Base-by-base conservation (phyloP, 495 filamentous ascomycete species). In the Penicillium coprophilum region DNA sequence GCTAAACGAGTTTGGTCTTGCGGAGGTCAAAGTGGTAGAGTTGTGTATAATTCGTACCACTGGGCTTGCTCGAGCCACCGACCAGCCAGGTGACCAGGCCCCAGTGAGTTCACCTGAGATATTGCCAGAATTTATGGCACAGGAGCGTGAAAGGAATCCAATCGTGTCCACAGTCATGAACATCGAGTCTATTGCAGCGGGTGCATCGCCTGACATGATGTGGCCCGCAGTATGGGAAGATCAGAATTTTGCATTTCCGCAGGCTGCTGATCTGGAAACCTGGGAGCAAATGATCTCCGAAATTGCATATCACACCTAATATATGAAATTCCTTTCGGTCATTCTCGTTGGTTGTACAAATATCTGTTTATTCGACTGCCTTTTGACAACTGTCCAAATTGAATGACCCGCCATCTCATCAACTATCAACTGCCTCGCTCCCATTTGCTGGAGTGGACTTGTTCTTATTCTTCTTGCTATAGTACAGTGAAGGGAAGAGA, bases 211-310 rank as follows among this genome's bases (percentile, higher is more conserved):
- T 0, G 53, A 60, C 20, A 56, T 60, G 31, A 56, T 56, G 21
- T 60, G 58, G 58, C 58, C 58, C 7, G 58, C 58, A 51, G 45
- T 60, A 4, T 60, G 58, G 58, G 58, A 60, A 23, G 58, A 60
- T 21, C 58, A 56, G 20, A 60, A 60, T 20, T 60, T 60, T 41
- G 53, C 58, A 15, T 60, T 60, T 20, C 58, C 58, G 9, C 58
- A 60, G 24, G 58, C 58, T 28, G 48, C 58, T 8, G 58, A 60
- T 40, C 41, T 60, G 23, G 58, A 56, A 41, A 60, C 58, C 9
- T 60, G 58, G 58, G 58, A 60, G 20, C 58, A 60, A 34, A 60
- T 60, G 58, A 60, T 60, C 19, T 60, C 58, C 20, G 58, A 60
- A 41, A 60, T 60, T 47, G 52, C 58, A 12, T 60, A 60, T 44